Base-by-base conservation (phyloP, 164 flowering plant species). In the Vitis riparia region DNA sequence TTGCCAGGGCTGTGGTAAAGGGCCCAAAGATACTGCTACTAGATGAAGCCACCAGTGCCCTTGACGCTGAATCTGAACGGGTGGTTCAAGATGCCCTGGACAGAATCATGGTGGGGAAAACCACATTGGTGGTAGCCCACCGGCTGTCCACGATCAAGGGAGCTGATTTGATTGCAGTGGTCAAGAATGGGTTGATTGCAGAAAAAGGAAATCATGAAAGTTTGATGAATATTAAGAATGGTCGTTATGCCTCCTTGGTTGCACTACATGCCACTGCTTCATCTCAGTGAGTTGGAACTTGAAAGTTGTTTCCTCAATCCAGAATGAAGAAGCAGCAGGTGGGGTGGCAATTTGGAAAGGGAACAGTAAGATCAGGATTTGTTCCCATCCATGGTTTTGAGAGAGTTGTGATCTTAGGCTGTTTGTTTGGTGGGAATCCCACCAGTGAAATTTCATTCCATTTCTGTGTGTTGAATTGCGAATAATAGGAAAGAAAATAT, bases 1-100 rank as follows among this genome's bases (percentile, higher is more conserved):
- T 80, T 23, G 86, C 86, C 12, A 51, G 86, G 5, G 86, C 83
- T 7, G 80, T 83, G 11, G 58, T 83, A 0, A 83, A 80, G 47
- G 64, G 58, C 65, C 86, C 86, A 3, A 80, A 83, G 57, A 76
- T 79, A 66, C 47, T 81, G 58, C 73, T 81, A 3, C 50, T 81
- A 11, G 82, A 81, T 49, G 82, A 81, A 50, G 84, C 84, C 2
- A 81, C 84, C 11, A 76, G 84, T 62, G 80, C 84, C 8, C 65
- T 81, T 14, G 84, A 81, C 66, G 84, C 84, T 8, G 84, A 78
- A 48, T 81, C 84, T 0, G 84, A 81, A 55, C 65, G 74, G 44
- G 68, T 78, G 52, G 84, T 81, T 53, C 84, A 78, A 66, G 84
- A 81, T 59, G 84, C 84, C 52, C 29, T 81, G 1, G 84, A 78